These are phyloP conservation scores for Prunus davidiana DNA, from an alignment of 306 rosid species.

Conservation along the genomic window DNA sequence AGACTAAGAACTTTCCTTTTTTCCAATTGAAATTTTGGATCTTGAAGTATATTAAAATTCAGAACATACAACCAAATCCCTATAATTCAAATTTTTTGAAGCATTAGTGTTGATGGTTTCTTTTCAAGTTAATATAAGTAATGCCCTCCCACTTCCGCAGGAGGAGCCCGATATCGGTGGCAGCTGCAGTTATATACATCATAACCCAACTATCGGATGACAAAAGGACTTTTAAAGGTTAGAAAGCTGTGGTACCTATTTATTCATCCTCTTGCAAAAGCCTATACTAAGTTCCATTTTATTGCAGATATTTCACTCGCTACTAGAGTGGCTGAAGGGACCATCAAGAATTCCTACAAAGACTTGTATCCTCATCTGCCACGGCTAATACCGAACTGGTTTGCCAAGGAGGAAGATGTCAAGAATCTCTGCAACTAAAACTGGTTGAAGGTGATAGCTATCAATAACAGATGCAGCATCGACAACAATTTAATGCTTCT, in stretches of 20 bases:
- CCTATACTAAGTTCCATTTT: not conserved
- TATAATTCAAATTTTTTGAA: not conserved
- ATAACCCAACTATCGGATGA: conserved; percentile 7
- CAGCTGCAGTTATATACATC: conserved; percentile 16
- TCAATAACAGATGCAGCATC: not conserved
- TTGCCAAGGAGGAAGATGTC: conserved; percentile 5
- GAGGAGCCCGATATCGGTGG: conserved; percentile 20
- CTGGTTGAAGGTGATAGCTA: not conserved
- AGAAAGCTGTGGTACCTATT: not conserved
- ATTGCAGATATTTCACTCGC: conserved; percentile 7
- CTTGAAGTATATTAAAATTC: not conserved
- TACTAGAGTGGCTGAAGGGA: conserved; percentile 16
- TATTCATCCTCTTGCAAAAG: not conserved
- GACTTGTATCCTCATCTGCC: conserved; percentile 24
- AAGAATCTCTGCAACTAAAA: not conserved
- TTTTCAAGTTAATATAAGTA: not conserved
- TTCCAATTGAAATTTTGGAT: not conserved
- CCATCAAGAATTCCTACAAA: conserved; percentile 17
- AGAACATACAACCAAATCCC: not conserved
- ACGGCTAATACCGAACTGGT: not conserved
- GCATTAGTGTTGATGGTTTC: not conserved
- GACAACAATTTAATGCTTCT: not conserved
- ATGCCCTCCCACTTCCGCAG: conserved; percentile 5
- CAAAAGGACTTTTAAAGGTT: conserved; percentile 6
- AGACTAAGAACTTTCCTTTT: not conserved